These are phyloP conservation scores for Candida freyschussii DNA, from an alignment of 1,139 yeast genomes.

Conservation along the genomic window DNA sequence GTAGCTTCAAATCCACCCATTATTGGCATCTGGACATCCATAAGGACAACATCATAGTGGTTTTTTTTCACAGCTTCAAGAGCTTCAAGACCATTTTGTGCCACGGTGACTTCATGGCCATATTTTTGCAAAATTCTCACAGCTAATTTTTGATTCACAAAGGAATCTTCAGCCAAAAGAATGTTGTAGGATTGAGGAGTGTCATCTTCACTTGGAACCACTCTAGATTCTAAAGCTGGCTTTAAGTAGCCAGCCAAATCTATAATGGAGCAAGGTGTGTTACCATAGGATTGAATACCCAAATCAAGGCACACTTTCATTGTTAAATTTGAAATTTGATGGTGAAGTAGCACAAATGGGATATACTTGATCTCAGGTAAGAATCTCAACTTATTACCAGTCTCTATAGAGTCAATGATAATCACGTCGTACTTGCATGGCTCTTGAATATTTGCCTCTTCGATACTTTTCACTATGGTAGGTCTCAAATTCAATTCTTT, in stretches of 20 bases:
- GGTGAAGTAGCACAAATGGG: constrained; percentile 74
- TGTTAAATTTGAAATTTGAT: constrained; percentile 71
- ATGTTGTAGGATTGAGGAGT: constrained; percentile 73
- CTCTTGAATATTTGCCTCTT: constrained; percentile 33
- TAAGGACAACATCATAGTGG: constrained; percentile 69
- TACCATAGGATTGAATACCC: constrained; percentile 85
- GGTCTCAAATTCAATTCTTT: constrained; percentile 34
- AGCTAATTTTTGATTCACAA: constrained; percentile 82
- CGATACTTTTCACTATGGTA: constrained; percentile 37
- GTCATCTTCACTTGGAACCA: constrained; percentile 75
- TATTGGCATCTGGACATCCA: constrained; percentile 95
- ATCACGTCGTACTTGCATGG: constrained; percentile 72
- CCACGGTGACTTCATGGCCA: constrained; percentile 78
- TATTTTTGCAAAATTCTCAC: constrained; percentile 77
- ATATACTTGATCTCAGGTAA: constrained; percentile 74
- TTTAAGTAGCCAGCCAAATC: constrained; percentile 79
- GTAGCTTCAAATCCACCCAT: constrained; percentile 95
- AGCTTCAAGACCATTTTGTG: constrained; percentile 82
- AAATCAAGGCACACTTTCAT: constrained; percentile 78
- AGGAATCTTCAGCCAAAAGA: constrained; percentile 79
- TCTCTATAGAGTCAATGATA: constrained; percentile 72
- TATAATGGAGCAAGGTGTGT: constrained; percentile 77
- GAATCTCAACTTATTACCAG: constrained; percentile 63
- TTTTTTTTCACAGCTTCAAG: constrained; percentile 61
- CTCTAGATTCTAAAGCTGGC: constrained; percentile 79